phyloP scores from a whole-genome alignment of 2,329 filamentous ascomycete species.

The Calonectria ilicicola region DNA sequence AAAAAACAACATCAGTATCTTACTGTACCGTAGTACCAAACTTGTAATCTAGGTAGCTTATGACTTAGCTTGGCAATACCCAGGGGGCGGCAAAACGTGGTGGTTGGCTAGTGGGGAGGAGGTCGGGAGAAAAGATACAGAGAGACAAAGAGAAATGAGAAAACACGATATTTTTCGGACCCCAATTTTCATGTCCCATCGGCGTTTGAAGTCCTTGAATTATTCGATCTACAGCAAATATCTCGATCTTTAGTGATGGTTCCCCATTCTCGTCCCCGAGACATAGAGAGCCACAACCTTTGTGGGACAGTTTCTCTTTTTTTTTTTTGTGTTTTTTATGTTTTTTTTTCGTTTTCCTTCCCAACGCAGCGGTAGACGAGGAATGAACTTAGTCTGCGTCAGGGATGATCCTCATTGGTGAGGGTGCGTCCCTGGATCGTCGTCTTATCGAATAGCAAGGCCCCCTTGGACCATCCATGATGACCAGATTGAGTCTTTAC shows the following conservation, averaged over 20 bases:
- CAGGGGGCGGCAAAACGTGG: neutral
- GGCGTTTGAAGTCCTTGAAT: neutral
- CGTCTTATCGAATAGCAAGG: neutral
- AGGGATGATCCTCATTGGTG: neutral
- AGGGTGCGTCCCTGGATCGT: neutral
- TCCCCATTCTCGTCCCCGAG: neutral
- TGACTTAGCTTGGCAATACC: conserved; percentile 13
- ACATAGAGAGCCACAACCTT: neutral
- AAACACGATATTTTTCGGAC: conserved; percentile 1
- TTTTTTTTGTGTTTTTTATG: neutral
- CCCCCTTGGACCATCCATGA: neutral
- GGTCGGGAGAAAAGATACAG: neutral
- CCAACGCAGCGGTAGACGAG: neutral
- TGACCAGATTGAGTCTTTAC: neutral
- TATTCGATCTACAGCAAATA: neutral
- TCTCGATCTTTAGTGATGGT: neutral
- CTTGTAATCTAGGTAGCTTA: conserved; percentile 30
- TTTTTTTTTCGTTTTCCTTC: neutral
- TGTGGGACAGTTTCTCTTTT: neutral
- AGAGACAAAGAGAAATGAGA: neutral
- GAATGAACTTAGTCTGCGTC: conserved; percentile 1
- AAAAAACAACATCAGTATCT: conserved; percentile 6
- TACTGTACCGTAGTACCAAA: conserved; percentile 25
- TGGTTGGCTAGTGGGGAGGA: neutral
- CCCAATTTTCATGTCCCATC: neutral